Percentiles rank a stretch among this genome's conserved stretches.
Evolutionary conservation across 345 rosid genomes (phyloP).

Genomic region (Aquilaria sinensis): DNA sequence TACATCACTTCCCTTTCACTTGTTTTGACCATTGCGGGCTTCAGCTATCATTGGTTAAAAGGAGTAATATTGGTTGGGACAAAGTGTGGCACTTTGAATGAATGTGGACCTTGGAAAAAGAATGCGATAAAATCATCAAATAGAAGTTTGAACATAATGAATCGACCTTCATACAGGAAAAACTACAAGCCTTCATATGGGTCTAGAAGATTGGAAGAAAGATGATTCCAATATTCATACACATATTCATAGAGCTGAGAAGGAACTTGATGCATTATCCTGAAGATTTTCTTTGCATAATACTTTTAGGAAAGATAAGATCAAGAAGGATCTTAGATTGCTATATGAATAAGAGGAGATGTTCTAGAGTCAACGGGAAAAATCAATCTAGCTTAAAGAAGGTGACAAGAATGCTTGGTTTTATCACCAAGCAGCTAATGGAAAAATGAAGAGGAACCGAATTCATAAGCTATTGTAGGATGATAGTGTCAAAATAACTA

Average conservation of each 20-base stretch:
- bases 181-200: not conserved
- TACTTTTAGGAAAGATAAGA: not conserved
- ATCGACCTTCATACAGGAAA: not conserved
- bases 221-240: not conserved
- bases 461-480: not conserved
- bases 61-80: not conserved
- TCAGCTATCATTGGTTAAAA: not conserved
- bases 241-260: not conserved
- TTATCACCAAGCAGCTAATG: not conserved
- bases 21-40: not conserved
- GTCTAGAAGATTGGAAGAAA: not conserved
- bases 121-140: too few species aligned
- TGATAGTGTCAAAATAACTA: not conserved
- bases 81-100: not conserved
- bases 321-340: not conserved
- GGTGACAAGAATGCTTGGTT: not conserved
- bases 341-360: not conserved
- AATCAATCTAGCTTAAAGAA: not conserved
- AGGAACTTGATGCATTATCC: not conserved
- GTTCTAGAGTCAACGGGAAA: not conserved
- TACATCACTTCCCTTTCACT: not conserved
- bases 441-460: not conserved
- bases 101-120: not conserved
- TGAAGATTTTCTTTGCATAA: too few species aligned
- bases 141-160: not conserved